Base-by-base conservation (phyloP, 257 asterid species). In the Asclepias syriaca region DNA sequence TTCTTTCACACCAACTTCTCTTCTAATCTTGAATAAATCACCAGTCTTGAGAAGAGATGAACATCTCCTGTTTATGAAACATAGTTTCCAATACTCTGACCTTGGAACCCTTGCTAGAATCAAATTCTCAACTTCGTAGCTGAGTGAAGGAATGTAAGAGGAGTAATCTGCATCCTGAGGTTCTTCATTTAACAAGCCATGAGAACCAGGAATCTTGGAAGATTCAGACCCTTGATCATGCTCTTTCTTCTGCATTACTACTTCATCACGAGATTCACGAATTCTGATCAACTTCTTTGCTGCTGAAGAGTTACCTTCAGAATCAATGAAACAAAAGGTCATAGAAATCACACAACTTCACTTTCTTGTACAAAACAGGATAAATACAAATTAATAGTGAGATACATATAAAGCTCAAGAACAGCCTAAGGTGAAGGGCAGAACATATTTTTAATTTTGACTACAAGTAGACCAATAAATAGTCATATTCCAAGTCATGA, bases 81-180 rank as follows among this genome's bases (percentile, higher is more conserved):
- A 69, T 58, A 90, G 54, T 43, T 88, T 90, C 96, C 94, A 84
- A 73, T 83, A 65, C 77, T 87, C 90, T 15, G 87, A 85, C 66
- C 88, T 75, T 0, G 97, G 92, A 60, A 90, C 74, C 77, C 96
- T 81, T n/a, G 97, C 94, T 40, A 89, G 80, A 37, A 90, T 87
- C 39, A 81, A 79, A 46, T 73, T 61, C 80, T 90, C 96, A 39
- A 90, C 66, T 68, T 90, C 92, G 29, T 83, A 79, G 83, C 86
- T 83, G n/a, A 90, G 84, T 29, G 91, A 82, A 39, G 84, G 74
- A 68, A 68, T 40, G 45, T 27, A 71, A 21, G 83, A 76, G 81
- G 83, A 76, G 81, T 88, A 90, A 90, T 90, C 97, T 88, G 93
- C 94, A 88, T 90, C 97, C 96, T 88, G 96, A 83, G 94, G 85